A percentile compares a stretch with the other conserved stretches of the same genome.
These are phyloP conservation scores for Akanthomyces muscarius DNA, from an alignment of 2,329 filamentous ascomycete genomes.

Conservation along the genomic window DNA sequence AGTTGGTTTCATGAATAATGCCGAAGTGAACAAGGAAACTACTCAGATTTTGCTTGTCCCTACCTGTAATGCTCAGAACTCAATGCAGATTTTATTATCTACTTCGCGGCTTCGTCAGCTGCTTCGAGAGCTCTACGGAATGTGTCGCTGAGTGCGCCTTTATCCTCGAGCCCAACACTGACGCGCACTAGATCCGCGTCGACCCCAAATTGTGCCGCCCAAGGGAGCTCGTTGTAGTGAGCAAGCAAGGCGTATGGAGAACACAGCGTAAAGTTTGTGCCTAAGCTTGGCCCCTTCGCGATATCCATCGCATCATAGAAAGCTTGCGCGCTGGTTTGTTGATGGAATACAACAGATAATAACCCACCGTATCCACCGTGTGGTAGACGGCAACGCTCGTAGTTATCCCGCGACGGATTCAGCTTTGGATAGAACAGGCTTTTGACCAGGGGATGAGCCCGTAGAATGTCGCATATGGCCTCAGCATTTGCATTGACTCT, in stretches of 20 bases:
- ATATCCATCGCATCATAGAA: conserved; percentile 87
- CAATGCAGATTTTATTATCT: background rate
- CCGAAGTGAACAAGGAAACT: background rate
- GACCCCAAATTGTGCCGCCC: conserved; percentile 79
- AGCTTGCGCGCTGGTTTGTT: conserved; percentile 63
- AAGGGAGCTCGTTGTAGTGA: conserved; percentile 88
- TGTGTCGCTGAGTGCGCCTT: conserved; percentile 56
- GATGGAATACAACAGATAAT: conserved; percentile 76
- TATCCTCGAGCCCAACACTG: conserved; percentile 85
- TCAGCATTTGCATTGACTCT: conserved; percentile 85
- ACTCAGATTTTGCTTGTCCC: background rate
- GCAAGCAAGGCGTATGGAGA: conserved; percentile 90
- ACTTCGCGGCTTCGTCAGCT: conserved; percentile 30
- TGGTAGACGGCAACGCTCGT: conserved; percentile 71
- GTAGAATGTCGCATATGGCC: conserved; percentile 70
- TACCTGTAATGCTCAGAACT: background rate
- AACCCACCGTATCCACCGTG: conserved; percentile 85
- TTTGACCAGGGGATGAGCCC: conserved; percentile 60
- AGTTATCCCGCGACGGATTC: conserved; percentile 63
- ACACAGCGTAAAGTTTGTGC: conserved; percentile 92
- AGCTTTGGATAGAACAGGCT: conserved; percentile 83
- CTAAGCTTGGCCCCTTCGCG: conserved; percentile 88
- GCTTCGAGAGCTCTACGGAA: conserved; percentile 69
- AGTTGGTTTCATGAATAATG: background rate
- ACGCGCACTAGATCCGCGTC: conserved; percentile 76